Evolutionary conservation across 176 grass and related monocot species (phyloP), one percentile per base, ranked within the genome.

Genomic region (Hordeum marinum): DNA sequence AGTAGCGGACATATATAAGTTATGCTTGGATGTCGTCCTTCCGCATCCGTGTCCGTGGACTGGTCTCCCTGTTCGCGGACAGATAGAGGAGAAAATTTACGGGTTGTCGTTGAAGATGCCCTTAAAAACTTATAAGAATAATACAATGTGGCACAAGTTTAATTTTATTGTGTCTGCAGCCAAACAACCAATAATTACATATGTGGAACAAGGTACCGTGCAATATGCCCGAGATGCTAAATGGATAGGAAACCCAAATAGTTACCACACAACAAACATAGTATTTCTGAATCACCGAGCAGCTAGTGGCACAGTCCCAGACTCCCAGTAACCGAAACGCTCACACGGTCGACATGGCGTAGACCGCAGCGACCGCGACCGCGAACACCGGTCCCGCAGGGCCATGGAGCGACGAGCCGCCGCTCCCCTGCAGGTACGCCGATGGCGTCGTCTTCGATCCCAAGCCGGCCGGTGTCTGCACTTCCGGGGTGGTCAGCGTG

Each of bases 381-480:
- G 58, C 80, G 23, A 87, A 46, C 74, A 61, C 68, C 60, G 84
- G 29, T 21, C 75, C 43, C n/a, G n/a, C 60, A 11, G 75, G 4
- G 2, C 60, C 85, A 0, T 52, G 80, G 60, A 87, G 20, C 3
- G 89, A 74, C 74, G 80, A 76, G 12, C n/a, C 75, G 17, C 80
- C 80, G 68, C 62, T 87, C 8, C 8, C 36, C 25, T 74, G 71
- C 12, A 87, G 37, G 68, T 68, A 83, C 17, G 79, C 11, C 9
- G 73, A 45, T 7, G 88, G 88, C 36, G 84, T 87, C 68, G 46
- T 3, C 89, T 90, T 90, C 39, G 84, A 90, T 79, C 75, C 89
- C 25, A 60, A 18, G 8, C 29, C 52, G 52, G 52, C 45, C 27
- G 61, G 61, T 7, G 83, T 77, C 83, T 68, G 73, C 71, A 46